A percentile compares a stretch with the other conserved stretches of the same genome.
Conservation (phyloP, 1,284 basidiomycete genomes). For the Thecaphora thlaspeos region DNA sequence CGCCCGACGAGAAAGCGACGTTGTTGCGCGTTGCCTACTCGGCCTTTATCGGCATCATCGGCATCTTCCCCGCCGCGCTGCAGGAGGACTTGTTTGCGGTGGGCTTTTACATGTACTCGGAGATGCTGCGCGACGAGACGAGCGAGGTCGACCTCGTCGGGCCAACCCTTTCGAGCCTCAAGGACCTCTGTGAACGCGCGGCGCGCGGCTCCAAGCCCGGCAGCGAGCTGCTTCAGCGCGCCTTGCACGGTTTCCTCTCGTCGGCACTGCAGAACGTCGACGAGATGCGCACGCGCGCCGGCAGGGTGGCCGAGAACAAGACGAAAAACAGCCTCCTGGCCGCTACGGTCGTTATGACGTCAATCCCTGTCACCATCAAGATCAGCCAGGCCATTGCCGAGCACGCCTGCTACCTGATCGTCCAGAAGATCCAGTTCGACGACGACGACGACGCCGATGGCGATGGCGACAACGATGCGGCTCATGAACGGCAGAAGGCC, state of each 20-base stretch:
- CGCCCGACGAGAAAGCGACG: slow-evolving; percentile 59
- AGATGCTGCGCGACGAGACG: slow-evolving; percentile 60
- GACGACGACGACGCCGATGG: slow-evolving; percentile 61
- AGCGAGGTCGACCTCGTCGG: slow-evolving; percentile 40
- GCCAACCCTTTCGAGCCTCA: slow-evolving; percentile 42
- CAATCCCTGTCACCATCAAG: slow-evolving; percentile 69
- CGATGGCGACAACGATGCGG: slow-evolving; percentile 60
- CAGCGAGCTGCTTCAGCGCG: slow-evolving; percentile 58
- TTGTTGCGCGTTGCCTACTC: slow-evolving; percentile 71
- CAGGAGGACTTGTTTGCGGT: slow-evolving; percentile 76
- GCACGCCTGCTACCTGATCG: slow-evolving; percentile 78
- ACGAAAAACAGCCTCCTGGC: slow-evolving; percentile 88
- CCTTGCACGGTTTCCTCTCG: slow-evolving; percentile 82
- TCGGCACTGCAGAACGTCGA: slow-evolving; percentile 82
- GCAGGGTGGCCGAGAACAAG: slow-evolving; percentile 74
- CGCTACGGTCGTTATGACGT: slow-evolving; percentile 78
- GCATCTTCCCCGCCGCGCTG: slow-evolving; percentile 64
- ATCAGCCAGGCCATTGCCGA: slow-evolving; percentile 77
- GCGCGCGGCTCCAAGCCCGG: slow-evolving; percentile 43
- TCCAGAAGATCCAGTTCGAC: slow-evolving; percentile 68
- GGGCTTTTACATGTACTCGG: slow-evolving; percentile 75
- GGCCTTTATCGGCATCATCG: slow-evolving; percentile 68
- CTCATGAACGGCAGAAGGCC: background rate
- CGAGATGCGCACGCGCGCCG: slow-evolving; percentile 70
- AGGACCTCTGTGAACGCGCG: slow-evolving; percentile 41